Percentiles rank a stretch among this genome's conserved stretches.
Conservation (phyloP, 176 grass and related monocot genomes). For the Alopecurus myosuroides region DNA sequence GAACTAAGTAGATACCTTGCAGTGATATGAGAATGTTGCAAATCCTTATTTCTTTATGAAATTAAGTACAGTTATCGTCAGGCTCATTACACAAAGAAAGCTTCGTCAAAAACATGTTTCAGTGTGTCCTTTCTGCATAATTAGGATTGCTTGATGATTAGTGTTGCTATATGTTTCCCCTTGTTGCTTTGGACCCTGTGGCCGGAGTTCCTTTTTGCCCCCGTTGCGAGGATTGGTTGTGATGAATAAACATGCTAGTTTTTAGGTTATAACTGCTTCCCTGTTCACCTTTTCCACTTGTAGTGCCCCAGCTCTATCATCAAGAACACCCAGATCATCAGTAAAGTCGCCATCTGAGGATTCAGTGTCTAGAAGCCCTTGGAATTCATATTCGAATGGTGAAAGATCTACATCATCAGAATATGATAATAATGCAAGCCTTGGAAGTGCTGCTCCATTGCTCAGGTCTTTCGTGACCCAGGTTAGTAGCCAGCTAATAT, state of each 20-base stretch:
- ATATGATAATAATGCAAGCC: slow-evolving; percentile 68
- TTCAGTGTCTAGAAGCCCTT: slow-evolving; percentile 54
- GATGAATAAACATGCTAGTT: background rate
- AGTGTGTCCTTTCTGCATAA: background rate
- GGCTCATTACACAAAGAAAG: background rate
- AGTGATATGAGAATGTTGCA: background rate
- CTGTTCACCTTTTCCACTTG: slow-evolving; percentile 19
- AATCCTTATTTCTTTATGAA: background rate
- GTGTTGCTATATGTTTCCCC: background rate
- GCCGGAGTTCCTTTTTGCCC: background rate
- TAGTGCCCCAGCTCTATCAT: slow-evolving; percentile 89
- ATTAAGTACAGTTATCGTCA: background rate
- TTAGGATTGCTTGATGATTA: background rate
- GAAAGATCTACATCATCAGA: slow-evolving; percentile 46
- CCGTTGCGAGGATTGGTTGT: background rate
- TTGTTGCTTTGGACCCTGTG: background rate
- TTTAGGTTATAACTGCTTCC: background rate
- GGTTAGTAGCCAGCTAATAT: slow-evolving; percentile 35
- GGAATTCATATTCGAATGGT: slow-evolving; percentile 84
- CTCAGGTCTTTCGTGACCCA: slow-evolving; percentile 93
- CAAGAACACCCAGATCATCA: slow-evolving; percentile 68
- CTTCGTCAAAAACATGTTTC: background rate
- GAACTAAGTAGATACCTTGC: background rate
- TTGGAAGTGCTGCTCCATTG: slow-evolving; percentile 78
- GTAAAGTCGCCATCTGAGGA: slow-evolving; percentile 47